Conservation (phyloP, 2,329 filamentous ascomycete genomes). For the Aureobasidium sp. region DNA sequence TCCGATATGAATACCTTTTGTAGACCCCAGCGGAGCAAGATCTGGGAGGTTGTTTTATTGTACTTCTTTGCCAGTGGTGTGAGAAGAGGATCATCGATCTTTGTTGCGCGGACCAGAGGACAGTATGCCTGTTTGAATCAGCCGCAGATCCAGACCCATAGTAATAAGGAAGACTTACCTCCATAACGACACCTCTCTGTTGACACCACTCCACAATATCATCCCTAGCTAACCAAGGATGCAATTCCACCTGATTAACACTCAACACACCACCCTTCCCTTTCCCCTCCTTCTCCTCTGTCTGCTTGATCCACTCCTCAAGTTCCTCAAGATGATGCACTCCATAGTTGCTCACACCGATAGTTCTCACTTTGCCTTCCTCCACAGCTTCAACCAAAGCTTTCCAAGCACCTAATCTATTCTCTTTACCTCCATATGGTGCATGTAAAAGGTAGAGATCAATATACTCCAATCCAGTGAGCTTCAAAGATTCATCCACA, state of each 20-base stretch:
- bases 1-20: constrained; percentile 51
- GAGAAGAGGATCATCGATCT: constrained; percentile 60
- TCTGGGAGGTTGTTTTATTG: constrained; percentile 63
- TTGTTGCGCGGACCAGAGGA: constrained; percentile 48
- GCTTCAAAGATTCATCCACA: constrained; percentile 68
- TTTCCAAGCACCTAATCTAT: constrained; percentile 57
- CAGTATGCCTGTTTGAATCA: constrained; percentile 43
- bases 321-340: constrained; percentile 62
- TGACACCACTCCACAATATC: constrained; percentile 85
- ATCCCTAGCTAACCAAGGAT: constrained; percentile 85
- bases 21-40: constrained; percentile 68
- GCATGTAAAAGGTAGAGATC: constrained; percentile 58
- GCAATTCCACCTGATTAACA: constrained; percentile 90
- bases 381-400: constrained; percentile 60
- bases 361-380: constrained; percentile 56
- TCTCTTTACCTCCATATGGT: constrained; percentile 58
- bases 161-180: constrained; percentile 31
- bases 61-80: constrained; percentile 60
- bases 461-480: constrained; percentile 57
- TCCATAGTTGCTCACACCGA: constrained; percentile 63
- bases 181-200: constrained; percentile 53
- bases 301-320: constrained; percentile 61
- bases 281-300: constrained; percentile 67
- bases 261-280: constrained; percentile 77
- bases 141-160: background rate